phyloP scores from a whole-genome alignment of 2,329 filamentous ascomycete genomes.

The Exophiala aquamarina region DNA sequence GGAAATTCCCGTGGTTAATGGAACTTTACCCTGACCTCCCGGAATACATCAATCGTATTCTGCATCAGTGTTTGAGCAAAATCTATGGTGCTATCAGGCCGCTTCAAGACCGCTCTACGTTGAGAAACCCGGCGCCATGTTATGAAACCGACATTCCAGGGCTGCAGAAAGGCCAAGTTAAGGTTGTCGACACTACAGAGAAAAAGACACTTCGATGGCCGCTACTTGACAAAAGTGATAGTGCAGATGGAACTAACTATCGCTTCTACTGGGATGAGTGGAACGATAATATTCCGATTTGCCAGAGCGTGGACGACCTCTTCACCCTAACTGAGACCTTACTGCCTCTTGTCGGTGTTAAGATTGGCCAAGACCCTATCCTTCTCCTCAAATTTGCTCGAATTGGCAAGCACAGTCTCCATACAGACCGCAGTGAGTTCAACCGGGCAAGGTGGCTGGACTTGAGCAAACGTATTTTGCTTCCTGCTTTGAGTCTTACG shows the following conservation, averaged over 20 bases:
- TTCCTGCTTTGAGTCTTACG: conserved; percentile 84
- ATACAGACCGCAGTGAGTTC: conserved; percentile 64
- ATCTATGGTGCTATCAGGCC: conserved; percentile 61
- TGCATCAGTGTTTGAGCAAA: conserved; percentile 77
- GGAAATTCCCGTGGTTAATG: conserved; percentile 87
- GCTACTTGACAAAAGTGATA: conserved; percentile 73
- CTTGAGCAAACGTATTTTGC: conserved; percentile 77
- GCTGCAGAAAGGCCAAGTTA: conserved; percentile 68
- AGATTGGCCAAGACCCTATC: conserved; percentile 79
- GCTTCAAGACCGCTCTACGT: conserved; percentile 38
- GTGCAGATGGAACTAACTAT: conserved; percentile 73
- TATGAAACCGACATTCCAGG: conserved; percentile 64
- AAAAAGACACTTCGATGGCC: conserved; percentile 79
- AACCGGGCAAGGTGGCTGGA: conserved; percentile 82
- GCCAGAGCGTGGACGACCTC: conserved; percentile 85
- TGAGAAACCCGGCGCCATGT: conserved; percentile 52
- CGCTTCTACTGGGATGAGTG: conserved; percentile 98
- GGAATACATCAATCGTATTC: conserved; percentile 78
- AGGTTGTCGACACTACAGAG: conserved; percentile 58
- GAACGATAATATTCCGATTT: conserved; percentile 88
- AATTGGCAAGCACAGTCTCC: conserved; percentile 76
- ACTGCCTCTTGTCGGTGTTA: conserved; percentile 80
- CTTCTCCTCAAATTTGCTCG: conserved; percentile 80
- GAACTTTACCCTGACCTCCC: conserved; percentile 81
- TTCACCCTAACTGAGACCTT: conserved; percentile 83